Evolutionary conservation across 768 basidiomycete species (phyloP), one percentile per base, ranked within the genome.

Genomic region (Pleurotus citrinopileatus): DNA sequence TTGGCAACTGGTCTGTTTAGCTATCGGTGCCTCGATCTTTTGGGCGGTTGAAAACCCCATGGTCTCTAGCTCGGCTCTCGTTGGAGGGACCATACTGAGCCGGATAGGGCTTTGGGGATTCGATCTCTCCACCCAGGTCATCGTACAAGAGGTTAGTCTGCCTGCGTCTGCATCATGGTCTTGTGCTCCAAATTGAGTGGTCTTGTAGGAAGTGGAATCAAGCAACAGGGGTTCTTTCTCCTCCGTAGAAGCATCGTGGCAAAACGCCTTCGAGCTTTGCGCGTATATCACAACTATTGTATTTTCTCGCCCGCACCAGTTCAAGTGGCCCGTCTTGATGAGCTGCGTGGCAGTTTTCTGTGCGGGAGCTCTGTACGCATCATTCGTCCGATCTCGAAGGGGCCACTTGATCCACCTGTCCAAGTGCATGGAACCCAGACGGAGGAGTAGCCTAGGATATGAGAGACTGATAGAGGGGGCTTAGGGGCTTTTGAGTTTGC

Each of bases 31-130:
- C 1, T 25, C 52, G 4, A 44, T 62, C 17, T 63, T 64, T 48
- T 55, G 56, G 55, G 22, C 43, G n/a, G 42, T 52, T 2, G 17
- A 44, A 28, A 38, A 53, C 0, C 60, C 58, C 20, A 32, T 56
- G 17, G 10, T 55, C 9, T 62, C 56, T 23, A 59, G 59, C 4
- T 42, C 53, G 2, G 60, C 59, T 9, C 52, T 68, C 2, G 57
- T 66, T 12, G 63, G 44, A 10, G 61, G 57, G 17, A 61, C 63
- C 8, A 63, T 63, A 20, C 36, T 60, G n/a, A 67, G 66, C 45
- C 59, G 67, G 4, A 40, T 66, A 9, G 66, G 67, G 10, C 58
- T 68, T 12, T 67, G 67, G 67, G 66, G 66, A 8, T 68, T 67
- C 27, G 66, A 68, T 51, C 60, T 68, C 17, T 60, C 61, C 36